phyloP scores from a whole-genome alignment of 257 asterid genomes.

The Knoxia roxburghii region DNA sequence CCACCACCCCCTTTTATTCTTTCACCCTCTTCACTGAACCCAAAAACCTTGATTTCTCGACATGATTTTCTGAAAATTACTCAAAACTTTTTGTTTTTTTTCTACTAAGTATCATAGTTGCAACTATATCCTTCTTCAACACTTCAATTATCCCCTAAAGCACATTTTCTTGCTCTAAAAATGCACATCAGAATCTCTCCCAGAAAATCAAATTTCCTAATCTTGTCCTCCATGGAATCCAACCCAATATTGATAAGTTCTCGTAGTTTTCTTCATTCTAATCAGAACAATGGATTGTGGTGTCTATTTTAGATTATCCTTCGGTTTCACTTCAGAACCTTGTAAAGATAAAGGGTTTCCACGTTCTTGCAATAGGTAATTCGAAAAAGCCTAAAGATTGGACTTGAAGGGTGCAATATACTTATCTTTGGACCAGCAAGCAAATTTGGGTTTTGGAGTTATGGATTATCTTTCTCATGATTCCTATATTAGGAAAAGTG shows the following conservation, averaged over 20 bases:
- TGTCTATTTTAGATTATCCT: conserved; percentile 71
- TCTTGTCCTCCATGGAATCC: conserved; percentile 50
- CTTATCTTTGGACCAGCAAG: conserved; percentile 73
- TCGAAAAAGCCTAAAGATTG: too few species aligned
- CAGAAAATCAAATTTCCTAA: conserved; percentile 54
- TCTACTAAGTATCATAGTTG: conserved; percentile 54
- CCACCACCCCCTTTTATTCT: too few species aligned
- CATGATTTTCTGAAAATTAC: conserved; percentile 67
- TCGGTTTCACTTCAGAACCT: conserved; percentile 44
- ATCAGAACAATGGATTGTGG: conserved; percentile 81
- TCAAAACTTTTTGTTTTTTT: conserved; percentile 46
- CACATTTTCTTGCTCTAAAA: conserved; percentile 58
- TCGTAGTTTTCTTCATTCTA: conserved; percentile 59
- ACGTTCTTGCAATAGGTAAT: conserved; percentile 84
- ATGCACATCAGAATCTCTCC: too few species aligned
- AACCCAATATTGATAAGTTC: conserved; percentile 45
- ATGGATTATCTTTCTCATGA: too few species aligned
- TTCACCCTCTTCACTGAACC: conserved; percentile 20
- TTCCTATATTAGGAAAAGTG: too few species aligned
- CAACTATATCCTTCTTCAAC: conserved; percentile 58
- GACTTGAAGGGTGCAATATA: conserved; percentile 74
- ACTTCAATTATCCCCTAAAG: conserved; percentile 27
- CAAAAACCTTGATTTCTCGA: conserved; percentile 59
- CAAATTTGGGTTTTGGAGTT: conserved; percentile 66
- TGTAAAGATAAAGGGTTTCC: conserved; percentile 71